Conservation (phyloP, 495 filamentous ascomycete species). For the Neurospora tetraspora region DNA sequence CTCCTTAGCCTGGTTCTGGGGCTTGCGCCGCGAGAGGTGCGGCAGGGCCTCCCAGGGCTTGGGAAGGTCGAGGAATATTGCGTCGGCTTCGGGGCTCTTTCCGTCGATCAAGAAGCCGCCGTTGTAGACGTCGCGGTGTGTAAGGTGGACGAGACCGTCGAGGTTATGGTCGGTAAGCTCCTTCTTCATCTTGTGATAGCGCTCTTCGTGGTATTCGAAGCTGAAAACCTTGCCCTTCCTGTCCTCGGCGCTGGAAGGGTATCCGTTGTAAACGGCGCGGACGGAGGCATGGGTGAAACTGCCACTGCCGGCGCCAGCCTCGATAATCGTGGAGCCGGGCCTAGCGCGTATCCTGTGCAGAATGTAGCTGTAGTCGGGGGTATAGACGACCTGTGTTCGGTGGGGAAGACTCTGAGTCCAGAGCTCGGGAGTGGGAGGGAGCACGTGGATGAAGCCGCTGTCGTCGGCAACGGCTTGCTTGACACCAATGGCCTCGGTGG, state of each 20-base stretch:
- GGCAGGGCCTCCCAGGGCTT: constrained; percentile 86
- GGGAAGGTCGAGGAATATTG: constrained; percentile 86
- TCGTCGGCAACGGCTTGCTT: constrained; percentile 48
- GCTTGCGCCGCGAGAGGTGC: constrained; percentile 59
- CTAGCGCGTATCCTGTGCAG: constrained; percentile 75
- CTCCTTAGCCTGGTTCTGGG: constrained; percentile 8
- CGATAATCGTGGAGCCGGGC: constrained; percentile 73
- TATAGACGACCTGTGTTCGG: constrained; percentile 95
- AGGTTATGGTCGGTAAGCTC: constrained; percentile 72
- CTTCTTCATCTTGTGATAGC: constrained; percentile 57
- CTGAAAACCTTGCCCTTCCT: constrained; percentile 73
- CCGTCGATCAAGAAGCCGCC: constrained; percentile 65
- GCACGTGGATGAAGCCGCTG: constrained; percentile 81
- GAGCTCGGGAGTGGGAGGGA: constrained; percentile 84
- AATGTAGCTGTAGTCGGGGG: constrained; percentile 93
- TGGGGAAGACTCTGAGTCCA: constrained; percentile 90
- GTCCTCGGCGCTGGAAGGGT: constrained; percentile 35
- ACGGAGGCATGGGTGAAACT: constrained; percentile 90
- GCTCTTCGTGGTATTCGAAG: constrained; percentile 82
- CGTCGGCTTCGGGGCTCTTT: constrained; percentile 55
- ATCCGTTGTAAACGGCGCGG: constrained; percentile 80
- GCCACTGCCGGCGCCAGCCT: constrained; percentile 90
- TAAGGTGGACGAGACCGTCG: constrained; percentile 62
- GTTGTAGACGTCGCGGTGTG: constrained; percentile 83
- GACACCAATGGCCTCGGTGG: constrained; percentile 17